Evolutionary conservation across 139 green algal genomes (phyloP).

Genomic region (Micractinium sp.): DNA sequence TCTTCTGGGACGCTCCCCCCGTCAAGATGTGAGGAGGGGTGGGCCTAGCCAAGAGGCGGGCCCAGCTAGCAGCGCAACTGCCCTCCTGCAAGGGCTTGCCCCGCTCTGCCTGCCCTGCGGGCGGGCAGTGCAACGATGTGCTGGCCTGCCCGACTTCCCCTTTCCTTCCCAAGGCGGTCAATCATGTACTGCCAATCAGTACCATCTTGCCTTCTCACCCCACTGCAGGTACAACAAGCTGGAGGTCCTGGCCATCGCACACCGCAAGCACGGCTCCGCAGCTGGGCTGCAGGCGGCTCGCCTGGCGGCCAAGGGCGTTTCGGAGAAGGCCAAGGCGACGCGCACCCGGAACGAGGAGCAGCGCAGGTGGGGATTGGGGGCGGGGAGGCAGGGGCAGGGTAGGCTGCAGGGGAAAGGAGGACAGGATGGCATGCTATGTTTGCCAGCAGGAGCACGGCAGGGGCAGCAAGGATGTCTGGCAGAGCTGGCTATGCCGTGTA

Average conservation of each 20-base stretch:
- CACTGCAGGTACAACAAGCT: conserved; percentile 18
- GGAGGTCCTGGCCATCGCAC: conserved; percentile 14
- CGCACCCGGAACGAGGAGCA: not conserved
- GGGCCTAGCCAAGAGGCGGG: too few species aligned
- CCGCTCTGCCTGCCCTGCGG: too few species aligned
- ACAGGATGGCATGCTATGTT: not conserved
- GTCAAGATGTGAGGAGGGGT: not conserved
- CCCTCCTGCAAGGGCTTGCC: not conserved
- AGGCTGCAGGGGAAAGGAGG: too few species aligned
- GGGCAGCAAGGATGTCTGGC: too few species aligned
- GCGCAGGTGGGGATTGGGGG: not conserved
- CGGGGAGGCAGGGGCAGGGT: too few species aligned
- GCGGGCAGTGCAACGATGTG: too few species aligned
- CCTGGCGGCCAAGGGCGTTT: not conserved
- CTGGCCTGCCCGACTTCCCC: too few species aligned
- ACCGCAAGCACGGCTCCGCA: not conserved
- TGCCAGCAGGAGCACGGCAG: too few species aligned
- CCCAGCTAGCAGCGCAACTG: not conserved
- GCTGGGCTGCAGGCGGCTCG: not conserved
- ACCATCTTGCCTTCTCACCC: not conserved
- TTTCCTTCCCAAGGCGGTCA: too few species aligned
- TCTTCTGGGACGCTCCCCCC: not conserved
- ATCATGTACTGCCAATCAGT: not conserved
- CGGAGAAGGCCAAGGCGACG: not conserved
- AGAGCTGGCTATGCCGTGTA: too few species aligned